A percentile compares a stretch with the other conserved stretches of the same genome.
Conservation (phyloP, 495 filamentous ascomycete genomes). For the Margaritispora aquatica region DNA sequence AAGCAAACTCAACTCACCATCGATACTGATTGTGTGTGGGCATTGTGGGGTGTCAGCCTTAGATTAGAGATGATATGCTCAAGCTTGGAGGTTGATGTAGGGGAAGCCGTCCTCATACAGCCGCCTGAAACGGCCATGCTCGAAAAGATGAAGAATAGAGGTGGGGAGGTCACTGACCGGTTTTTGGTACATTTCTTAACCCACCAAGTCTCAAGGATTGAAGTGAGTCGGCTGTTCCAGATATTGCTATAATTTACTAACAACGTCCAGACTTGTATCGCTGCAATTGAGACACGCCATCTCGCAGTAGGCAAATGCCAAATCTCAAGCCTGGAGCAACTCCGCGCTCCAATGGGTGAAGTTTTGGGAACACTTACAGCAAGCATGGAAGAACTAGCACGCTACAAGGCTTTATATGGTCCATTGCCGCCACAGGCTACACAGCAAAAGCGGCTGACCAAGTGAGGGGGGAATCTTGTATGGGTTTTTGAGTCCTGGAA, state of each 20-base stretch:
- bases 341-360: constrained; percentile 43
- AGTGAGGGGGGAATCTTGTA: too few species aligned
- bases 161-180: constrained; percentile 80
- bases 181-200: constrained; percentile 84
- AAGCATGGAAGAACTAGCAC: constrained; percentile 39
- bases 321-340: constrained; percentile 35
- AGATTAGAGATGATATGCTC: constrained; percentile 90
- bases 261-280: constrained; percentile 44
- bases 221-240: constrained; percentile 51
- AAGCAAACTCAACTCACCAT: constrained; percentile 38
- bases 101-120: constrained; percentile 47
- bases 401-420: constrained; percentile 42
- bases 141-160: constrained; percentile 74
- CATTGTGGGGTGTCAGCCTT: constrained; percentile 81
- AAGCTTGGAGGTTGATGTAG: constrained; percentile 72
- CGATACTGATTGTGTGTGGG: constrained; percentile 79
- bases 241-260: constrained; percentile 27
- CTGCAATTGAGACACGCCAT: constrained; percentile 60
- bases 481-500: neutral
- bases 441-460: neutral
- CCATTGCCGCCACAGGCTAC: neutral
- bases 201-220: constrained; percentile 89
- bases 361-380: constrained; percentile 35
- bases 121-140: constrained; percentile 74
- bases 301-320: constrained; percentile 41